phyloP scores from a whole-genome alignment of 305 asterid species.

The Rubia peregrina region DNA sequence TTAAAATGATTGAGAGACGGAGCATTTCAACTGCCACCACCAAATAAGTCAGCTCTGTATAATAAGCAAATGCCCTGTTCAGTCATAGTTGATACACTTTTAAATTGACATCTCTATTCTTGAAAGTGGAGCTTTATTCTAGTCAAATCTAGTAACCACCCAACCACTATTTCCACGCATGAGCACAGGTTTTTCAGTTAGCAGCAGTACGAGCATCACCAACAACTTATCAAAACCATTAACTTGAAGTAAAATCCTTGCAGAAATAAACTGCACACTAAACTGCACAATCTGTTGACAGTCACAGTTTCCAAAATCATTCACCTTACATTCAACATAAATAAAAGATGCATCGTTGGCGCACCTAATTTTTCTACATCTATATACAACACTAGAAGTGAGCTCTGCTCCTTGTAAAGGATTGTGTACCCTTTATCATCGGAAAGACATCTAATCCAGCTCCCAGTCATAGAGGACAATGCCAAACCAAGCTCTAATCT shows the following conservation, averaged over 20 bases:
- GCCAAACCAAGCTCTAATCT: conserved; percentile 22
- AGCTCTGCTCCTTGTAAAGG: conserved; percentile 34
- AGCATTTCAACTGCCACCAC: not conserved
- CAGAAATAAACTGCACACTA: conserved; percentile 26
- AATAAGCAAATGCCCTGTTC: not conserved
- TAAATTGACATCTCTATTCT: conserved; percentile 5
- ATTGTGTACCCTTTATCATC: conserved; percentile 30
- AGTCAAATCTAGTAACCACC: conserved; percentile 2
- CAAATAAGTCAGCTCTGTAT: not conserved
- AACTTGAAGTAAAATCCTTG: conserved; percentile 18
- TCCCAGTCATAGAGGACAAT: conserved; percentile 20
- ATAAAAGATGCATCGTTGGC: conserved; percentile 20
- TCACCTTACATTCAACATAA: conserved; percentile 26
- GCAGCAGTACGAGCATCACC: conserved; percentile 24
- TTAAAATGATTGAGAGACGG: not conserved
- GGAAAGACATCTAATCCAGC: conserved; percentile 41
- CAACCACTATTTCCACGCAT: conserved; percentile 3
- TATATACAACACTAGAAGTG: conserved; percentile 26
- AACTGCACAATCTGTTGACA: conserved; percentile 24
- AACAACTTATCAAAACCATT: conserved; percentile 17
- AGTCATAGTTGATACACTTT: conserved; percentile 1
- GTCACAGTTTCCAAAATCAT: conserved; percentile 21
- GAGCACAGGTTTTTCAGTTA: conserved; percentile 1
- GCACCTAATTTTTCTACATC: conserved; percentile 22
- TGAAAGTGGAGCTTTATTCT: conserved; percentile 4